Base-by-base conservation (phyloP, 768 basidiomycete species). In the Tricholoma flavovirens region DNA sequence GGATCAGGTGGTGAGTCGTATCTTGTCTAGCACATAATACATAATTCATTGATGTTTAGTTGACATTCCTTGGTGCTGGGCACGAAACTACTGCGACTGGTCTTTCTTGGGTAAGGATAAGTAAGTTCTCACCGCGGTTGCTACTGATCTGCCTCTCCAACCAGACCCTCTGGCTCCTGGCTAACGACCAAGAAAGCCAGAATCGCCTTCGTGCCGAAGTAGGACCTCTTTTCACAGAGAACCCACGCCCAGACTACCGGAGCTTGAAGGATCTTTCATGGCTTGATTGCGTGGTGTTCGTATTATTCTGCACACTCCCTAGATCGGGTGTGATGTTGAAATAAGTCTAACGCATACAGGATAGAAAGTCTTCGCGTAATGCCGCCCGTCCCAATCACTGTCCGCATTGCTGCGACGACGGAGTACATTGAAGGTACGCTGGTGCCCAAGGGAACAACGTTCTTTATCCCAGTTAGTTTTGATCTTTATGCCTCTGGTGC, bases 151-250 rank as follows among this genome's bases (percentile, higher is more conserved):
- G 66, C 5, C 64, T 17, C 26, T 12, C 57, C 33, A 17, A 7
- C 60, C 38, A 77, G 80, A 78, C 79, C 0, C 67, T 82, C 7
- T 82, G 80, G 79, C 70, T 80, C 21, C 74, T 85, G 12, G 76
- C 81, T 8, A 77, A 79, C 38, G 69, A 83, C 62, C 75, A 70
- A 3, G 71, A 74, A 17, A 67, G 73, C 49, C 84, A 86, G 64
- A 69, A 66, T 5, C 73, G 71, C 42, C 73, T 87, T 2, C 77
- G 84, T 4, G 75, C 76, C 4, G 84, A 87, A 65, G 67, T 82
- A n/a, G 62, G 68, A 0, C 72, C 77, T 0, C 56, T 81, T 1
- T 69, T 77, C 24, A 57, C 62, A 3, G 60, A 61, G 19, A 69
- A 72, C 45, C 58, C 69, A 3, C 67, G 70, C 30, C 75, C 76